Evolutionary conservation across 805 yeast genomes (phyloP).

Genomic region (Ogataea polymorpha): DNA sequence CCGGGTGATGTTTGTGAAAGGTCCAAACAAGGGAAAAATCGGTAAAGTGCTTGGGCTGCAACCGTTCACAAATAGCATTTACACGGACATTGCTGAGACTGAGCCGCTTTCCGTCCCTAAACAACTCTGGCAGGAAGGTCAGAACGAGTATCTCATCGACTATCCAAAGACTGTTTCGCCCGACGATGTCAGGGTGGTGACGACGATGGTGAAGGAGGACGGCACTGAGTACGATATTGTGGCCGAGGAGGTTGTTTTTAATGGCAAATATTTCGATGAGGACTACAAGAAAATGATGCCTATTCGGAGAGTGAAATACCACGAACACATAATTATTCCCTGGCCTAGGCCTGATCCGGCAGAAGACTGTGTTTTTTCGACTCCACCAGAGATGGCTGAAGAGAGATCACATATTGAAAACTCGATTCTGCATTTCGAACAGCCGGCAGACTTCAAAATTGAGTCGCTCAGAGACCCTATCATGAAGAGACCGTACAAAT

Average conservation of each 20-base stretch:
- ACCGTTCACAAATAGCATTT: constrained; percentile 57
- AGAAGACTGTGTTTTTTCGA: constrained; percentile 58
- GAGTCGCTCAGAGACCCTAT: constrained; percentile 72
- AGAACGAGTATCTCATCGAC: constrained; percentile 65
- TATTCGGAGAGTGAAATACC: constrained; percentile 69
- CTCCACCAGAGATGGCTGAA: constrained; percentile 53
- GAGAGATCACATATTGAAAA: constrained; percentile 75
- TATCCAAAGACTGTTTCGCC: constrained; percentile 63
- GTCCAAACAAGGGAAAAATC: constrained; percentile 70
- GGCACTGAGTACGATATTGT: constrained; percentile 70
- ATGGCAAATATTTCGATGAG: constrained; percentile 70
- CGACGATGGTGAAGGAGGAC: constrained; percentile 65
- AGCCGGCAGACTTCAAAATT: constrained; percentile 57
- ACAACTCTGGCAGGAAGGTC: constrained; percentile 68
- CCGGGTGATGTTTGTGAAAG: constrained; percentile 67
- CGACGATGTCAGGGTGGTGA: constrained; percentile 68
- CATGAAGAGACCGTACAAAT: constrained; percentile 54
- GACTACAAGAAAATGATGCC: constrained; percentile 73
- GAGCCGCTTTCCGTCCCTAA: constrained; percentile 67
- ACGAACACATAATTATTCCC: constrained; percentile 70
- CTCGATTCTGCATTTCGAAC: constrained; percentile 60
- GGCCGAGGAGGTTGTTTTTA: constrained; percentile 66
- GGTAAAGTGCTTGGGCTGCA: constrained; percentile 62
- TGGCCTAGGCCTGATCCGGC: constrained; percentile 76
- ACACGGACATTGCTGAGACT: constrained; percentile 67